Evolutionary conservation across 257 asterid genomes (phyloP).

Genomic region (Gentiana macrophylla): DNA sequence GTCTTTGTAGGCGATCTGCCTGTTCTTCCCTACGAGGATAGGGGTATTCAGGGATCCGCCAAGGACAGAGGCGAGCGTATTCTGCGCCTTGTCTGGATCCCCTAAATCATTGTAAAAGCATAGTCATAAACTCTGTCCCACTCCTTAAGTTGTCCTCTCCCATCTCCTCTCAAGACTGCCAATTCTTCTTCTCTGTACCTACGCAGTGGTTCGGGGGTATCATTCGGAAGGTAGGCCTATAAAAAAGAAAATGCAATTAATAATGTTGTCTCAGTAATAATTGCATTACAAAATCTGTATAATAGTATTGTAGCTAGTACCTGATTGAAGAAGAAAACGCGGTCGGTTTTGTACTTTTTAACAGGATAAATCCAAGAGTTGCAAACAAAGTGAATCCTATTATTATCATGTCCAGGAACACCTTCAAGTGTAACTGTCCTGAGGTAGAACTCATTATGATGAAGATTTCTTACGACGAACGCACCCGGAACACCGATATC

Average conservation of each 20-base stretch:
- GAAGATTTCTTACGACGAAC: conserved; percentile 18
- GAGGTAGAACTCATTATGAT: conserved; percentile 26
- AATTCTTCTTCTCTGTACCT: conserved; percentile 24
- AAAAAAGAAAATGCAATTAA: not conserved
- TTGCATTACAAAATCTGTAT: not conserved
- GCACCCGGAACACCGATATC: conserved; percentile 30
- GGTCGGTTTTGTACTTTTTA: conserved; percentile 17
- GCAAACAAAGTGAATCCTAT: conserved; percentile 20
- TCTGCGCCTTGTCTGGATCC: conserved; percentile 17
- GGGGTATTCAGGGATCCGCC: conserved; percentile 26
- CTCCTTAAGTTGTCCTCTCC: conserved; percentile 24
- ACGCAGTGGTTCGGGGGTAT: conserved; percentile 23
- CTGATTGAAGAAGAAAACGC: conserved; percentile 33
- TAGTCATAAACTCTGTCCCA: conserved; percentile 39
- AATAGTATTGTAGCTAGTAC: not conserved
- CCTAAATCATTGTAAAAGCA: conserved; percentile 36
- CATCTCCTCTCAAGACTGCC: conserved; percentile 25
- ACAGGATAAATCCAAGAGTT: conserved; percentile 32
- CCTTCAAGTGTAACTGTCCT: conserved; percentile 26
- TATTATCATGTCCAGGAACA: conserved; percentile 20
- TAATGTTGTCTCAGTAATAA: not conserved
- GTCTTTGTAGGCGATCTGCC: conserved; percentile 44
- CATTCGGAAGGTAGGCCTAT: conserved; percentile 28
- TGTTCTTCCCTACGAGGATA: conserved; percentile 70
- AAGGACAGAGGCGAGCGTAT: conserved; percentile 16